Conservation (phyloP, 1,284 basidiomycete genomes). For the Cutaneotrichosporon mucoides region DNA sequence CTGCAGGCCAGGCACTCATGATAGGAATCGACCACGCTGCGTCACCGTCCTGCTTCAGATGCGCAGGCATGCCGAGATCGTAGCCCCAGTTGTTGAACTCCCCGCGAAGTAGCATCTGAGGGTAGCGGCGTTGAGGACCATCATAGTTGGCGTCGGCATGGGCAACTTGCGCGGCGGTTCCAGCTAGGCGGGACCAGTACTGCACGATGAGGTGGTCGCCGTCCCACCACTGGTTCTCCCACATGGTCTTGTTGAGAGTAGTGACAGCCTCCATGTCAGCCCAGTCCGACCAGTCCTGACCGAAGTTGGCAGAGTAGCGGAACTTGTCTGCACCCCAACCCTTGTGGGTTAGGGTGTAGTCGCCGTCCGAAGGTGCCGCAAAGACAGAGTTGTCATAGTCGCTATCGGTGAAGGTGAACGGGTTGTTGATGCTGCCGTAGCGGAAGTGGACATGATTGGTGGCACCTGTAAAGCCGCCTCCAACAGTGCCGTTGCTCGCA, state of each 20-base stretch:
- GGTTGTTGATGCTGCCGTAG: conserved; percentile 68
- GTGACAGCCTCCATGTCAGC: conserved; percentile 67
- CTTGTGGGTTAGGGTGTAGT: conserved; percentile 71
- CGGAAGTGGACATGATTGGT: conserved; percentile 72
- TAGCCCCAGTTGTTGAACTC: conserved; percentile 87
- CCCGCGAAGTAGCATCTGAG: conserved; percentile 78
- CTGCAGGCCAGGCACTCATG: conserved; percentile 81
- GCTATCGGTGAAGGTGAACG: conserved; percentile 69
- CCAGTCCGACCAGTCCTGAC: conserved; percentile 79
- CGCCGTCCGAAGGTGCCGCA: conserved; percentile 55
- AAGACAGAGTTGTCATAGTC: conserved; percentile 67
- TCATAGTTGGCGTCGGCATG: conserved; percentile 69
- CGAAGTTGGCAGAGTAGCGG: conserved; percentile 80
- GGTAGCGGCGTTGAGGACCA: conserved; percentile 64
- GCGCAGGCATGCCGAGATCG: conserved; percentile 68
- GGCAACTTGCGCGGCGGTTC: conserved; percentile 62
- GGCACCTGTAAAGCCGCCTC: conserved; percentile 31
- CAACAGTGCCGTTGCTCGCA: conserved; percentile 8
- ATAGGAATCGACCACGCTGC: conserved; percentile 55
- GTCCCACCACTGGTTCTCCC: conserved; percentile 64
- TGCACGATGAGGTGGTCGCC: conserved; percentile 82
- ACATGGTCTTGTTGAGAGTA: conserved; percentile 58
- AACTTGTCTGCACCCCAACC: conserved; percentile 82
- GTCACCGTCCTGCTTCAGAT: conserved; percentile 61
- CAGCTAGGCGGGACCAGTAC: conserved; percentile 69